These are phyloP conservation scores for Aspergillus sp. DNA, from an alignment of 2,329 filamentous ascomycete species.

Conservation along the genomic window DNA sequence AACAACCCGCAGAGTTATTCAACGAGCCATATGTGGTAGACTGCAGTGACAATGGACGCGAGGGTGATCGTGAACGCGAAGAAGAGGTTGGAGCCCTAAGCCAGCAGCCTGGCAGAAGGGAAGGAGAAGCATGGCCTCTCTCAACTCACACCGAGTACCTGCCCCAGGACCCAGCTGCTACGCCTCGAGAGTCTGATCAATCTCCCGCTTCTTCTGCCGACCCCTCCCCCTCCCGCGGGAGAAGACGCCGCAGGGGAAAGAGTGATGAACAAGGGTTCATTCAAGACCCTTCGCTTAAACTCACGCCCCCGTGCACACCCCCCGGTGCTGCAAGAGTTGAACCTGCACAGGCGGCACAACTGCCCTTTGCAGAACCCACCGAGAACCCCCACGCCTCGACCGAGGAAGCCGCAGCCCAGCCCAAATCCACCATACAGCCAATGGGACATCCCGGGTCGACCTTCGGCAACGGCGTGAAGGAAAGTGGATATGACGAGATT, in stretches of 20 bases:
- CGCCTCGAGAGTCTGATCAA: conserved; percentile 2
- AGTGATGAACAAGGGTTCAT: conserved; percentile 24
- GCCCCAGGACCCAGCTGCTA: not conserved
- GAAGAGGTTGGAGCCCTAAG: not conserved
- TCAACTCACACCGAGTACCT: conserved; percentile 6
- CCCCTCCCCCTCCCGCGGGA: conserved; percentile 12
- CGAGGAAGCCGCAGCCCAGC: not conserved
- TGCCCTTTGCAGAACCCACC: conserved; percentile 4
- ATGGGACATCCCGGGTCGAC: conserved; percentile 9
- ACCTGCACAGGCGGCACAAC: not conserved
- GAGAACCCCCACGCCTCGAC: conserved; percentile 11
- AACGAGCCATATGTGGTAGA: not conserved
- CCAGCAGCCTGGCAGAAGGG: not conserved
- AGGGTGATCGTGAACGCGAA: not conserved
- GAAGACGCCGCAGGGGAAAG: conserved; percentile 30
- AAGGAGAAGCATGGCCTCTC: not conserved
- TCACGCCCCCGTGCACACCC: conserved; percentile 42
- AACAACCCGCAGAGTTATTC: not conserved
- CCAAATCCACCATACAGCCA: not conserved
- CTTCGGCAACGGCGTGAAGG: not conserved
- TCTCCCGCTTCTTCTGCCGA: conserved; percentile 4
- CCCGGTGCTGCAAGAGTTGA: conserved; percentile 22
- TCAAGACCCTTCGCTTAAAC: conserved; percentile 26
- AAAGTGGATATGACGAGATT: not conserved
- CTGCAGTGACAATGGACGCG: not conserved